phyloP scores from a whole-genome alignment of 164 flowering plant species.

The Liriodendron chinense region DNA sequence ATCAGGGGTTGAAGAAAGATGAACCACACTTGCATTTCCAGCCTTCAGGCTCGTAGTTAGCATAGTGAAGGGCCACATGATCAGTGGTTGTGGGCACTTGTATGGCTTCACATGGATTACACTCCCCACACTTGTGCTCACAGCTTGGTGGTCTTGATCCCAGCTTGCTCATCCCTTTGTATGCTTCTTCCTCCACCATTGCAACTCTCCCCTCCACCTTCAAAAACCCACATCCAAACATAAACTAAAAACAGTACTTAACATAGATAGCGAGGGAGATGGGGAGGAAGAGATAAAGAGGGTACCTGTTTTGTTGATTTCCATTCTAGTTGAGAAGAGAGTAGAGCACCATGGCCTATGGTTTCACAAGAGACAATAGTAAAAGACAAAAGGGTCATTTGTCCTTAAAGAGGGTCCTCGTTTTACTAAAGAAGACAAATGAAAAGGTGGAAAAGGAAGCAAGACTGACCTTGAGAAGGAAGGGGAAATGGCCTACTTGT shows the following conservation, averaged over 20 bases:
- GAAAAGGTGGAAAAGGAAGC: background rate
- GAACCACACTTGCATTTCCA: slow-evolving; percentile 73
- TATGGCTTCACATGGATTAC: slow-evolving; percentile 51
- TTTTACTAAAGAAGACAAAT: background rate
- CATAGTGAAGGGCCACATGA: slow-evolving; percentile 28
- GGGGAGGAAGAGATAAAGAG: too few species aligned
- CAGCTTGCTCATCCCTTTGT: slow-evolving; percentile 28
- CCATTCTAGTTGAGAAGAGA: background rate
- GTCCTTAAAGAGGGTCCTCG: background rate
- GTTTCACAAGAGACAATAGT: background rate
- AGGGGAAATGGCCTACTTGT: slow-evolving; percentile 17
- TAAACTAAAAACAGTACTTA: background rate
- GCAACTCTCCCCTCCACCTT: slow-evolving; percentile 7
- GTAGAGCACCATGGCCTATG: background rate
- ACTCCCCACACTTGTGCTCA: slow-evolving; percentile 47
- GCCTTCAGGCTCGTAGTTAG: slow-evolving; percentile 67
- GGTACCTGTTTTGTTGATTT: background rate
- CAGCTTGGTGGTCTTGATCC: slow-evolving; percentile 71
- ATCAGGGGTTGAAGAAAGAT: slow-evolving; percentile 47
- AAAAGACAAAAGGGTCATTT: too few species aligned
- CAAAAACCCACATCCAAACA: slow-evolving; percentile 5
- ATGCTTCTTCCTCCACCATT: slow-evolving; percentile 10
- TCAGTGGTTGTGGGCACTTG: slow-evolving; percentile 48
- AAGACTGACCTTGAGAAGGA: slow-evolving; percentile 20
- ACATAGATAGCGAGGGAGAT: too few species aligned